Percentiles rank a stretch among this genome's conserved stretches.
Evolutionary conservation across 2,329 filamentous ascomycete genomes (phyloP).

Genomic region (Epichloe sylvatica): DNA sequence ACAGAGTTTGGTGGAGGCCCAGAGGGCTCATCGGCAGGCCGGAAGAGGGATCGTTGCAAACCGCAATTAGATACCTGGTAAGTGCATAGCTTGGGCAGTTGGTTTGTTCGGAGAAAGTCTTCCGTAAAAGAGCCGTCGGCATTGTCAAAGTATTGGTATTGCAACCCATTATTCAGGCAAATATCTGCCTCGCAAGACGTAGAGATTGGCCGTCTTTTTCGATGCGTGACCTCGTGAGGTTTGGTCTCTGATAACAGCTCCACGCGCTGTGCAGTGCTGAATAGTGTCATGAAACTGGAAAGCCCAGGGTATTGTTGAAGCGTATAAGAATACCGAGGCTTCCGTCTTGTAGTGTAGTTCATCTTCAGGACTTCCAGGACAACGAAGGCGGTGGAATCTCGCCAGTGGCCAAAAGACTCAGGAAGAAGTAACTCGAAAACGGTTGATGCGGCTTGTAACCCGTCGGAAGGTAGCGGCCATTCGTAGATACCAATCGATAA

Average conservation of each 20-base stretch:
- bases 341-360: not conserved
- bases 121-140: not conserved
- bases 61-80: constrained; percentile 8
- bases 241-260: constrained; percentile 11
- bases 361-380: constrained; percentile 23
- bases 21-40: constrained; percentile 1
- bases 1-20: constrained; percentile 31
- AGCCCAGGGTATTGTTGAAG: constrained; percentile 7
- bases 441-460: constrained; percentile 25
- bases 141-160: constrained; percentile 10
- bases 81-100: constrained; percentile 6
- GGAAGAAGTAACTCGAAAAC: constrained; percentile 41
- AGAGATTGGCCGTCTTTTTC: not conserved
- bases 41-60: constrained; percentile 9
- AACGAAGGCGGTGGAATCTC: constrained; percentile 31
- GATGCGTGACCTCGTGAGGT: constrained; percentile 8
- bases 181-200: constrained; percentile 7
- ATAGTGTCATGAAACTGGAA: not conserved
- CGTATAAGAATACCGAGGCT: not conserved
- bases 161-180: constrained; percentile 13
- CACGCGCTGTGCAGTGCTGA: not conserved
- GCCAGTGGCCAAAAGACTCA: constrained; percentile 29
- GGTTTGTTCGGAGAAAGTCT: not conserved
- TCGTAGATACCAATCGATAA: constrained; percentile 37
- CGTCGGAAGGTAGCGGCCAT: constrained; percentile 36